Conservation (phyloP, 2,329 filamentous ascomycete genomes). For the Xylogone sp. region DNA sequence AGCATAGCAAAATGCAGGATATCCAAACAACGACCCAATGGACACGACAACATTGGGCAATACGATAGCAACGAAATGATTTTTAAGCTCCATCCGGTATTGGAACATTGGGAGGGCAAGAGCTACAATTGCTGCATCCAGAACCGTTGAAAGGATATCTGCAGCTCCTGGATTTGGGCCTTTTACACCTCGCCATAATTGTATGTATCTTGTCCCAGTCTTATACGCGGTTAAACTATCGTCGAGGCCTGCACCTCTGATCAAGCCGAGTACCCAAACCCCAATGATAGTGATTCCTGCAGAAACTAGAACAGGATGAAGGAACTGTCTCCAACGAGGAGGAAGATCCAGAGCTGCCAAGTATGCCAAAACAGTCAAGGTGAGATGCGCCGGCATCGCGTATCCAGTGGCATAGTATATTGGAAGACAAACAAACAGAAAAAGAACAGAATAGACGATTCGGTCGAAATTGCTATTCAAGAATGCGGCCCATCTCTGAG, state of each 20-base stretch:
- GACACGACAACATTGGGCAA: slow-evolving; percentile 49
- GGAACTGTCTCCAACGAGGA: slow-evolving; percentile 42
- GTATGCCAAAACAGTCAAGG: slow-evolving; percentile 49
- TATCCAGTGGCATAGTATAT: slow-evolving; percentile 51
- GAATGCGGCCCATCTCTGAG: slow-evolving; percentile 46
- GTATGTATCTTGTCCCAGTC: slow-evolving; percentile 48
- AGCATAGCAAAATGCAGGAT: slow-evolving; percentile 50
- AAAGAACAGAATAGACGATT: slow-evolving; percentile 39
- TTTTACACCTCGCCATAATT: slow-evolving; percentile 41
- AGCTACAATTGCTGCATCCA: slow-evolving; percentile 56
- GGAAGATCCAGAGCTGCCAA: slow-evolving; percentile 46
- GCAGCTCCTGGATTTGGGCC: slow-evolving; percentile 46
- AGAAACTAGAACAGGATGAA: slow-evolving; percentile 56
- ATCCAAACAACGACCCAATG: slow-evolving; percentile 50
- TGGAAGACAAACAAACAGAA: slow-evolving; percentile 49
- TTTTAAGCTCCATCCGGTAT: slow-evolving; percentile 51
- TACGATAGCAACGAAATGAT: slow-evolving; percentile 50
- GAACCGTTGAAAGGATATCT: slow-evolving; percentile 49
- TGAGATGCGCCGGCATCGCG: slow-evolving; percentile 40
- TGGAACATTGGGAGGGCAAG: slow-evolving; percentile 59
- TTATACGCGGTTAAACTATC: slow-evolving; percentile 43
- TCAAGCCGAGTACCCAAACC: slow-evolving; percentile 49
- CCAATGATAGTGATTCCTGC: slow-evolving; percentile 48
- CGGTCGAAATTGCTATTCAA: slow-evolving; percentile 43
- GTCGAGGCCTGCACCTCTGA: slow-evolving; percentile 36